Percentiles rank a stretch among this genome's conserved stretches.
These are phyloP conservation scores for Thinopyrum elongatum DNA, from an alignment of 176 grass and related monocot genomes.

Conservation along the genomic window DNA sequence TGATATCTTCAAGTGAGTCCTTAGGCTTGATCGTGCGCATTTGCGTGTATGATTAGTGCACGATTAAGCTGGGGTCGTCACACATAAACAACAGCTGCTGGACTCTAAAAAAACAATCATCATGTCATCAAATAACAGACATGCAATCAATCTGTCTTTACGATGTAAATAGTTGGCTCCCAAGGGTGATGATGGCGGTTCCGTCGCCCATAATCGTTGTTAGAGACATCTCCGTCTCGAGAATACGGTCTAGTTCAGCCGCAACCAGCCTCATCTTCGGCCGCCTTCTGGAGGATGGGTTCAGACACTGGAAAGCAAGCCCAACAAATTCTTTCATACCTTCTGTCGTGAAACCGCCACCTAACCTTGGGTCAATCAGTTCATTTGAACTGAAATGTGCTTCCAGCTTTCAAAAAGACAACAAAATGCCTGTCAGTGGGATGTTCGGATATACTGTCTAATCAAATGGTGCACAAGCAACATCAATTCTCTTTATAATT, in stretches of 20 bases:
- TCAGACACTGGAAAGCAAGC: slow-evolving; percentile 74
- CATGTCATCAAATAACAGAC: slow-evolving; percentile 66
- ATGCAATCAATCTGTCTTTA: slow-evolving; percentile 49
- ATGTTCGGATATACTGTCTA: slow-evolving; percentile 7
- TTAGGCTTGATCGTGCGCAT: too few relatives aligned
- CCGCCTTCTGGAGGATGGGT: slow-evolving; percentile 54
- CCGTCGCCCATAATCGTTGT: slow-evolving; percentile 94
- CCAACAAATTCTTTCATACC: slow-evolving; percentile 77
- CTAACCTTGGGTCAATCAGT: slow-evolving; percentile 78
- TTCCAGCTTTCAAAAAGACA: slow-evolving; percentile 64
- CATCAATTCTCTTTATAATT: not conserved
- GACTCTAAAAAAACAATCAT: slow-evolving; percentile 34
- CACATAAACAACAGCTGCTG: slow-evolving; percentile 45
- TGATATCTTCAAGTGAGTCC: too few relatives aligned
- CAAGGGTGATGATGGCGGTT: slow-evolving; percentile 85
- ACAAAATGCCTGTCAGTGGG: slow-evolving; percentile 29
- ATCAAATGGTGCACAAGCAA: slow-evolving; percentile 17
- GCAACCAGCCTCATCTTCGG: slow-evolving; percentile 69
- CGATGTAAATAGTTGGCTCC: slow-evolving; percentile 90
- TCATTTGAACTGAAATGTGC: slow-evolving; percentile 54
- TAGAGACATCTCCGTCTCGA: slow-evolving; percentile 86
- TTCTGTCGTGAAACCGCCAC: slow-evolving; percentile 81
- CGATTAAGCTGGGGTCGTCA: too few relatives aligned
- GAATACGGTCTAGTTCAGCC: slow-evolving; percentile 71
- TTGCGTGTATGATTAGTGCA: too few relatives aligned